phyloP scores from a whole-genome alignment of 305 asterid genomes.

The Fraxinus sp. region DNA sequence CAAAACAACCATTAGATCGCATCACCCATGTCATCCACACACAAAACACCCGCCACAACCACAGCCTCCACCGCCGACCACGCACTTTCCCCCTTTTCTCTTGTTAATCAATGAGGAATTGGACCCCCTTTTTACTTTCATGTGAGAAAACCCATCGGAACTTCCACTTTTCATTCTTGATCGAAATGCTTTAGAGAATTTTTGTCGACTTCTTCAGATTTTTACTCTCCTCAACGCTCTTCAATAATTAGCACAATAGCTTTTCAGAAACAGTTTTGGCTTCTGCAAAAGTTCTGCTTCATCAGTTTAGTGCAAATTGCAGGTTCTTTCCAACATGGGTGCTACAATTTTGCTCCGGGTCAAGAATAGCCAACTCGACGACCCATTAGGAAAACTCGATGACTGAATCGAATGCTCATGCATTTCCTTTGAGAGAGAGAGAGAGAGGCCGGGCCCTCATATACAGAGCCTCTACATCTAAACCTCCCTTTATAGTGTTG shows the following conservation, averaged over 20 bases:
- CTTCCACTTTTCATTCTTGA: not conserved
- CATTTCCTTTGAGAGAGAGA: not conserved
- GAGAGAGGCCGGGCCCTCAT: too few species aligned
- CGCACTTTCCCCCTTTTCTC: too few species aligned
- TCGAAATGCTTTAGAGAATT: not conserved
- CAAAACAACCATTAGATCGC: too few species aligned
- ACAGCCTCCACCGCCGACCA: too few species aligned
- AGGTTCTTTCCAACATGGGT: constrained; percentile 38
- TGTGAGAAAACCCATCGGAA: not conserved
- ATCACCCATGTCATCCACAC: too few species aligned
- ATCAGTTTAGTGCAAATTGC: constrained; percentile 10
- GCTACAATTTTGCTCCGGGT: constrained; percentile 57
- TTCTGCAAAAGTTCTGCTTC: constrained; percentile 19
- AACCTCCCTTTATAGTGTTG: not conserved
- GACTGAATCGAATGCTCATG: constrained; percentile 63
- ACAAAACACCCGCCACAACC: too few species aligned
- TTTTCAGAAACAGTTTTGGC: constrained; percentile 13
- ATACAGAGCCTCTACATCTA: not conserved
- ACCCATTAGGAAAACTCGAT: constrained; percentile 41
- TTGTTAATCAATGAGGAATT: not conserved
- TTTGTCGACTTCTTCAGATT: not conserved
- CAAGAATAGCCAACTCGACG: constrained; percentile 45
- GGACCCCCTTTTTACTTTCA: not conserved
- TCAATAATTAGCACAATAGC: constrained; percentile 27
- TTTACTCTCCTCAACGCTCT: not conserved